Conservation (phyloP, 2,329 filamentous ascomycete species). For the Fonsecaea pugnacius region DNA sequence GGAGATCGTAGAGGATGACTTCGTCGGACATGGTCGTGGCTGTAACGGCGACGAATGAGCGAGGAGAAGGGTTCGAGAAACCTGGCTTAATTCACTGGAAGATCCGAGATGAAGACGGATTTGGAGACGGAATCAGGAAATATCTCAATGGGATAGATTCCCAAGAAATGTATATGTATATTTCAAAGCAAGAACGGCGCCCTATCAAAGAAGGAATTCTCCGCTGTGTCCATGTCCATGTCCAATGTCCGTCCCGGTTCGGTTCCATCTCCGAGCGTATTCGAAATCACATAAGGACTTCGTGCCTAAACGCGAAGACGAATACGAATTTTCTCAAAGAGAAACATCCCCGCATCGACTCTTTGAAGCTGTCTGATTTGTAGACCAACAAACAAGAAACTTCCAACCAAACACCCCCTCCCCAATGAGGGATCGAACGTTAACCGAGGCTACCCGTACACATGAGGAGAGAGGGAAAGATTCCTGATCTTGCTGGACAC, state of each 20-base stretch:
- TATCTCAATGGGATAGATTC: too few relatives aligned
- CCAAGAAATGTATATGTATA: too few relatives aligned
- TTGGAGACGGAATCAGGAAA: too few relatives aligned
- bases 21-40: slow-evolving; percentile 35
- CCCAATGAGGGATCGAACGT: not conserved
- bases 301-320: not conserved
- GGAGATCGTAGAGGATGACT: slow-evolving; percentile 66
- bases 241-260: not conserved
- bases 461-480: not conserved
- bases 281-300: slow-evolving; percentile 1
- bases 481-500: not conserved
- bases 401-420: not conserved
- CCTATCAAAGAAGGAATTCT: too few relatives aligned
- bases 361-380: not conserved
- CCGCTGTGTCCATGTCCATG: too few relatives aligned
- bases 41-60: too few relatives aligned
- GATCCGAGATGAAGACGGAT: too few relatives aligned
- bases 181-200: too few relatives aligned
- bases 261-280: not conserved
- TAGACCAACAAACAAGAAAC: not conserved
- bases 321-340: too few relatives aligned
- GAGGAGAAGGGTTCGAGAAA: too few relatives aligned
- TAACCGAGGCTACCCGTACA: not conserved
- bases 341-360: not conserved
- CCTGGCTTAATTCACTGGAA: too few relatives aligned